A percentile compares a stretch with the other conserved stretches of the same genome.
These are phyloP conservation scores for Chlorella sp. DNA, from an alignment of 139 green algal species.

Conservation along the genomic window DNA sequence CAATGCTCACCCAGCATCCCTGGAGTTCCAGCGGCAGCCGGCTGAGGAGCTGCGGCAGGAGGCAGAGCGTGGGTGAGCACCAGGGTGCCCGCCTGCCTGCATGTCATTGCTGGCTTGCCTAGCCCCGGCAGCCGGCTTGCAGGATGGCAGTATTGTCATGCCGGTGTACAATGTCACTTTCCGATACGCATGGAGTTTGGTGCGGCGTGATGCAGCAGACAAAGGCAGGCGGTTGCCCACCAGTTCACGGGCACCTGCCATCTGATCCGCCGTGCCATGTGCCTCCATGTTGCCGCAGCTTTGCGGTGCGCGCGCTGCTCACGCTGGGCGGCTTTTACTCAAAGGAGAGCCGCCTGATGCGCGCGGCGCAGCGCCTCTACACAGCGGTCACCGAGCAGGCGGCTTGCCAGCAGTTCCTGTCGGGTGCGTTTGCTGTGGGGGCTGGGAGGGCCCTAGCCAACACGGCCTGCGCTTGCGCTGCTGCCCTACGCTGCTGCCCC, in stretches of 20 bases:
- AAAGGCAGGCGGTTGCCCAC: no score
- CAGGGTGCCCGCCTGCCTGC: no score
- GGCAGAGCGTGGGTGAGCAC: neutral
- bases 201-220: neutral
- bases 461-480: no score
- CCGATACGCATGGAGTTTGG: no score
- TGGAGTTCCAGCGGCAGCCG: conserved; percentile 32
- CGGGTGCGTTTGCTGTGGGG: neutral
- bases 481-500: no score
- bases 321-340: conserved; percentile 56
- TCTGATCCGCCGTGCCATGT: no score
- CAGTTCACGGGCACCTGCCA: no score
- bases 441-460: no score
- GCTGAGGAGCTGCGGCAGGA: neutral
- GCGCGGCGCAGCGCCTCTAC: conserved; percentile 20
- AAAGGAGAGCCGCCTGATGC: conserved; percentile 46
- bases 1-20: conserved; percentile 14
- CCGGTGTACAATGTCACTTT: no score
- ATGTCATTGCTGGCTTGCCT: no score
- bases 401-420: neutral
- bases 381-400: conserved; percentile 16
- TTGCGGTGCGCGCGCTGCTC: conserved; percentile 34
- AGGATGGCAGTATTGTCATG: neutral
- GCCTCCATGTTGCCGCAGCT: neutral
- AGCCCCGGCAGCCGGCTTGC: no score